phyloP scores from a whole-genome alignment of 768 basidiomycete species.

The Exsudoporus frostii region DNA sequence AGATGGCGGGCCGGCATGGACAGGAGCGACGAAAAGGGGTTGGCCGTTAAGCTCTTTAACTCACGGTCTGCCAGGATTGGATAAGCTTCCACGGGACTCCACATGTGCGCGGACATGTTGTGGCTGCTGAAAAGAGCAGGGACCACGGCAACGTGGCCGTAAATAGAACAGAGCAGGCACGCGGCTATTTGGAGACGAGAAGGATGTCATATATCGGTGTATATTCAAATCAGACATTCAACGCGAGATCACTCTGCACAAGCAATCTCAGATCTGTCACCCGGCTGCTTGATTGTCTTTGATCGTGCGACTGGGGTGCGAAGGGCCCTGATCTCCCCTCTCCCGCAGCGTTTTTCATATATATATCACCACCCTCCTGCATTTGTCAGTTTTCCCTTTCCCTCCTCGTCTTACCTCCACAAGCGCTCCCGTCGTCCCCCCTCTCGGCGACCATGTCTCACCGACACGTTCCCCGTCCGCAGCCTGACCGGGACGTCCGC shows the following conservation, averaged over 20 bases:
- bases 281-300: constrained; percentile 53
- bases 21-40: constrained; percentile 22
- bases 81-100: constrained; percentile 38
- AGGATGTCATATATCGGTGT: constrained; percentile 30
- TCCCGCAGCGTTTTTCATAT: constrained; percentile 44
- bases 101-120: constrained; percentile 33
- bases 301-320: constrained; percentile 56
- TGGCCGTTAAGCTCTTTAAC: constrained; percentile 44
- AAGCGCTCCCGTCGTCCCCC: constrained; percentile 22
- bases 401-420: constrained; percentile 39
- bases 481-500: constrained; percentile 57
- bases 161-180: constrained; percentile 46
- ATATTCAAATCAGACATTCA: constrained; percentile 39
- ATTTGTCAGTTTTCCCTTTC: constrained; percentile 46
- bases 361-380: constrained; percentile 51
- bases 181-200: constrained; percentile 50
- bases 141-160: constrained; percentile 47
- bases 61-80: constrained; percentile 32
- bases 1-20: constrained; percentile 5
- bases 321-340: constrained; percentile 43
- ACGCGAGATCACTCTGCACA: constrained; percentile 36
- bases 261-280: constrained; percentile 37
- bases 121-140: constrained; percentile 36
- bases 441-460: constrained; percentile 48
- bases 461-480: constrained; percentile 56